phyloP scores from a whole-genome alignment of 169 alveolate species.

The Plasmodium chabaudi region DNA sequence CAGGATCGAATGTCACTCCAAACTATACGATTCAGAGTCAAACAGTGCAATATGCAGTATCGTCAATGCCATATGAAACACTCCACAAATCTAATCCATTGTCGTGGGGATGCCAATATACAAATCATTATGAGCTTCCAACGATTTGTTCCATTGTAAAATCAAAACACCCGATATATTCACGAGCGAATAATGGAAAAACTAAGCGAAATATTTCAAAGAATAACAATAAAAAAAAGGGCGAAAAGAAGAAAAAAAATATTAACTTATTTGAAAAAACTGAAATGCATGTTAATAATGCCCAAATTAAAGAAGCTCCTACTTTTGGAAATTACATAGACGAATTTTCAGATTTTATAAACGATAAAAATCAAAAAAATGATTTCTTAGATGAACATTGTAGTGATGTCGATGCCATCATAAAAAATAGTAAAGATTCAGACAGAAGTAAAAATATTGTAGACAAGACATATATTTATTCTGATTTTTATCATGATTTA shows the following conservation, averaged over 20 bases:
- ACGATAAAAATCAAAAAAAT: conserved; percentile 1
- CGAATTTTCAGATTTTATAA: neutral
- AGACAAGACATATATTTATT: conserved; percentile 28
- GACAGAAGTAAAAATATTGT: conserved; percentile 24
- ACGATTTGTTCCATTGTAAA: conserved; percentile 77
- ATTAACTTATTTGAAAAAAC: neutral
- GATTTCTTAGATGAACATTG: conserved; percentile 3
- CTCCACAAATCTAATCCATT: conserved; percentile 72
- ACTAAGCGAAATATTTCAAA: neutral
- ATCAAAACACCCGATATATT: conserved; percentile 76
- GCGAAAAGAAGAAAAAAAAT: neutral
- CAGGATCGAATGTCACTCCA: conserved; percentile 62
- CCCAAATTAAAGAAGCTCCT: conserved; percentile 30
- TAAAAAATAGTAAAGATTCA: conserved; percentile 14
- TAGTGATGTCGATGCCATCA: conserved; percentile 14
- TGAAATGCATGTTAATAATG: neutral
- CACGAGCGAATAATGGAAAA: conserved; percentile 41
- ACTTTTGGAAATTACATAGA: conserved; percentile 69
- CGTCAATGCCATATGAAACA: conserved; percentile 67
- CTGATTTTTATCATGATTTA: conserved; percentile 14
- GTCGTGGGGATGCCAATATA: conserved; percentile 69
- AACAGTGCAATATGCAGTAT: conserved; percentile 52
- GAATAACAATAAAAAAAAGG: conserved; percentile 6
- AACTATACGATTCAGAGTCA: conserved; percentile 28
- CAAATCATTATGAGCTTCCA: conserved; percentile 76